Evolutionary conservation across 1,284 basidiomycete genomes (phyloP), one percentile per base, ranked within the genome.

Genomic region (Binderoboletus segoi): DNA sequence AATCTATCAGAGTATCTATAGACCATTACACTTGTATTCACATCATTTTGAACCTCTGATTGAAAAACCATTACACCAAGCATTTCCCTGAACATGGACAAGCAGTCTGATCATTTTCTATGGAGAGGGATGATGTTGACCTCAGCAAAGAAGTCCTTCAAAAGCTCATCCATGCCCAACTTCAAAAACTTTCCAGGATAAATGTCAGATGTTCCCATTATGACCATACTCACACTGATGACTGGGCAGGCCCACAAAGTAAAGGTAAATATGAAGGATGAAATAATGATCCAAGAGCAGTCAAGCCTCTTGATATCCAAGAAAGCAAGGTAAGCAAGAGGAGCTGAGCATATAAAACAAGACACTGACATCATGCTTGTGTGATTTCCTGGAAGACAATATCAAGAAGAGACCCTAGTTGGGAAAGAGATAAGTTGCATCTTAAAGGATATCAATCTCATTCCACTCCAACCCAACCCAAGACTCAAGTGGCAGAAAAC

Each of bases 181-280:
- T 69, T 30, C 67, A 69, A 46, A 71, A 71, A 24, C 48, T 71
- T 3, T 65, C 70, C 3, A 69, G 47, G 67, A 70, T 72, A 49
- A 8, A 57, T 11, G 7, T 50, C 35, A 30, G 15, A 26, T 16
- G n/a, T 23, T 41, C 11, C 41, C 11, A 18, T 33, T 18, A 41
- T 16, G n/a, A n/a, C n/a, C 15, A 5, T 8, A 1, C 3, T 20
- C 11, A n/a, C 28, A 24, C 41, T 54, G n/a, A 67, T n/a, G 35
- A 42, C 28, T 11, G 18, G 18, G 5, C 38, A 69, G 67, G 58
- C 54, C 26, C 46, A 67, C 45, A 61, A 54, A 21, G 54, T 71
- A 5, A 70, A 60, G 28, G 67, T 62, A 2, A 71, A 71, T 30
- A 49, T 53, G 42, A 69, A 71, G 58, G 71, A 59, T 40, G 64